Base-by-base conservation (phyloP, 352 stramenopile genomes). In the Pythium biforme region DNA sequence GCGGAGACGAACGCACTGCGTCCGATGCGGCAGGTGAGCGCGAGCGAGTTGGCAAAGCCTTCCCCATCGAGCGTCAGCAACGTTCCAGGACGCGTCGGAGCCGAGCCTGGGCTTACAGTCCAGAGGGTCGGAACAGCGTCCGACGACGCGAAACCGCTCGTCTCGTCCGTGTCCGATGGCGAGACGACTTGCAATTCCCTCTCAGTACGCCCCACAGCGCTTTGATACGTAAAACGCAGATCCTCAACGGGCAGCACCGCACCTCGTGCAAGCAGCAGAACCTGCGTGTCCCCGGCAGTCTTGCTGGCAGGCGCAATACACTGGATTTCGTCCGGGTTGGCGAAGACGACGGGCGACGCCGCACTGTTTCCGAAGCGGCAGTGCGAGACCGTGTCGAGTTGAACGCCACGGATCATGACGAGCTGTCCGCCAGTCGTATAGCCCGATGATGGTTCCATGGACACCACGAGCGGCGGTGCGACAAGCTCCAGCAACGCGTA, bases 11-110 rank as follows among this genome's bases (percentile, higher is more conserved):
- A 20, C 2, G 80, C 50, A 19, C 63, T 69, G 0, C 64, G 55
- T 33, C 91, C 94, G 72, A 98, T 96, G n/a, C 74, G 77, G 66
- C 92, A 98, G 46, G 70, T 65, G 12, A 98, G 66, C 11, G 82
- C 71, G 48, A 81, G 45, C 7, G 79, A 83, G 47, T 94, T 86
- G 1, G 69, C 53, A 51, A 99, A 98, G 10, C 88, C 75, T 11
- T 70, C 25, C 8, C 94, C 95, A 23, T 49, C 50, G 7, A 98
- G 73, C n/a, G 79, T 72, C 17, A 98, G 66, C 3, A 72, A 43
- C 5, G 88, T 90, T 27, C 90, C 89, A 11, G 78, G 77, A 57
- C 56, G 52, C 43, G 49, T 68, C 29, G 48, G 70, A 17, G 17
- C 66, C 43, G 58, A 53, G 4, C 9, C 3, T 17, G 66, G 66